phyloP scores from a whole-genome alignment of 2,329 filamentous ascomycete genomes.

The Thermochaetoides dissita region DNA sequence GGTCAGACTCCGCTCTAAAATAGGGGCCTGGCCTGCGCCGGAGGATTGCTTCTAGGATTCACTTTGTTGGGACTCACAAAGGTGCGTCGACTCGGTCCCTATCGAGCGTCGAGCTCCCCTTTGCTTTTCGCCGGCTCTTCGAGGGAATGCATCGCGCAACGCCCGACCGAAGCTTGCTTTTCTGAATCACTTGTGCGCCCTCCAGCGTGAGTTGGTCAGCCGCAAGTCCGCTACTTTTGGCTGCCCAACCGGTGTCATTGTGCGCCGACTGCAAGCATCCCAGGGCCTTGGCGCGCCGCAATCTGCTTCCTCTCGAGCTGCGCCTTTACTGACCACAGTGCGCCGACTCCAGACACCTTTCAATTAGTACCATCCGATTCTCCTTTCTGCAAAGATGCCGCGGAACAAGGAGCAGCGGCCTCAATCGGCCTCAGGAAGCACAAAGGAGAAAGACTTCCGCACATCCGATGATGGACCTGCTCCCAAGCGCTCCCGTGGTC shows the following conservation, averaged over 20 bases:
- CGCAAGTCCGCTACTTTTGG: not conserved
- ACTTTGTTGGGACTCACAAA: no score
- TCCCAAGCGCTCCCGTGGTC: constrained; percentile 36
- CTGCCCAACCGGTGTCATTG: not conserved
- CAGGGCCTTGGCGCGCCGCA: no score
- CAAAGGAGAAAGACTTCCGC: constrained; percentile 29
- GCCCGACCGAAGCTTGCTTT: not conserved
- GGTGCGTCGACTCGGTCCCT: no score
- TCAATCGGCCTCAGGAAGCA: constrained; percentile 23
- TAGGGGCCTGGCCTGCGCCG: no score
- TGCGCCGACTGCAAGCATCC: no score
- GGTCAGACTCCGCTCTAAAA: no score
- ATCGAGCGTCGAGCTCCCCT: no score
- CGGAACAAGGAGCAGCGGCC: constrained; percentile 22
- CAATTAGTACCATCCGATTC: not conserved
- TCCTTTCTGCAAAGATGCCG: constrained; percentile 16
- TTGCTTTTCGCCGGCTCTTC: no score
- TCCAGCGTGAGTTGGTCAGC: constrained; percentile 2
- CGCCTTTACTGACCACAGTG: constrained; percentile 1
- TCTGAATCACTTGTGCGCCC: not conserved
- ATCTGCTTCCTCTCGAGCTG: no score
- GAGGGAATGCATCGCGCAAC: no score
- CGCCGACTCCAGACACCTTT: constrained; percentile 2
- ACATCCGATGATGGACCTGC: constrained; percentile 28
- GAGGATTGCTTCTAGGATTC: no score